Evolutionary conservation across 2,329 filamentous ascomycete species (phyloP).

Genomic region (Nannizzia gypsea): DNA sequence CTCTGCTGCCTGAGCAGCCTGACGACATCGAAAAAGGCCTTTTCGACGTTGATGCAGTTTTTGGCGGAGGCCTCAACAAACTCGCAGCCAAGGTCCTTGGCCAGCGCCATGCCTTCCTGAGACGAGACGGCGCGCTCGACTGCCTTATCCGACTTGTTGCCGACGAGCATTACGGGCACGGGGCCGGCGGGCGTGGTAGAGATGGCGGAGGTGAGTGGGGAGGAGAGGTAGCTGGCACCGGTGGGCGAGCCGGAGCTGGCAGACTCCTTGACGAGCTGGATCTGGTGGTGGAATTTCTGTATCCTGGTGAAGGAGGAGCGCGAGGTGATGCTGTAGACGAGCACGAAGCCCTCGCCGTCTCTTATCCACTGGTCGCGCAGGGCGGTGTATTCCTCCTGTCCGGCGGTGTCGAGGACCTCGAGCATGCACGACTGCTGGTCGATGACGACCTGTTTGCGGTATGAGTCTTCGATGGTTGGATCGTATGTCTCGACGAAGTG

Average conservation of each 20-base stretch:
- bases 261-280: conserved; percentile 93
- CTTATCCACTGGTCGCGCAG: conserved; percentile 99
- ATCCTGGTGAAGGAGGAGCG: conserved; percentile 91
- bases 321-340: conserved; percentile 97
- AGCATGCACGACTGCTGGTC: conserved; percentile 87
- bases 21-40: conserved; percentile 96
- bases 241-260: conserved; percentile 43
- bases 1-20: conserved; percentile 76
- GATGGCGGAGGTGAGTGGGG: conserved; percentile 36
- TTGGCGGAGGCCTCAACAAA: conserved; percentile 96
- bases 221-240: conserved; percentile 39
- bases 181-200: conserved; percentile 42
- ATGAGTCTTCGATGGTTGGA: conserved; percentile 79
- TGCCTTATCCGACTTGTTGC: conserved; percentile 95
- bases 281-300: conserved; percentile 91
- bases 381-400: conserved; percentile 97
- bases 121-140: conserved; percentile 94
- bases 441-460: conserved; percentile 77
- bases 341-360: conserved; percentile 91
- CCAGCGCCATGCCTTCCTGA: conserved; percentile 85
- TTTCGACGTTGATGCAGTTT: conserved; percentile 97
- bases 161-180: conserved; percentile 93
- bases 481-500: conserved; percentile 94
- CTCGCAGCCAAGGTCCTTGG: conserved; percentile 84
- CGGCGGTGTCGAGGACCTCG: conserved; percentile 90